Base-by-base conservation (phyloP, 2,329 filamentous ascomycete species). In the Hypoxylon sp. region DNA sequence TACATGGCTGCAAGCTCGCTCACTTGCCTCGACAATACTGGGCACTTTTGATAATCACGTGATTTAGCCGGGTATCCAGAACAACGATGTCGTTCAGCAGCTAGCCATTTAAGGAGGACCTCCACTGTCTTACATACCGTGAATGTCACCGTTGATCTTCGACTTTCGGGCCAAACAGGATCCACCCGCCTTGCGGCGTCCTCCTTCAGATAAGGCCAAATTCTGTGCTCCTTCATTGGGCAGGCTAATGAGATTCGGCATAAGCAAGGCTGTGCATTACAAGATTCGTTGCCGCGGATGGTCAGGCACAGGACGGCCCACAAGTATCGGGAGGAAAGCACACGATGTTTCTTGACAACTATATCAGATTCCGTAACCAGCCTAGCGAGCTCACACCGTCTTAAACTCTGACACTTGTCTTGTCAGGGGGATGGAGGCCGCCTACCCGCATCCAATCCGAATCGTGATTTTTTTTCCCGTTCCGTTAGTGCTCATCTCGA, bases 261-360 rank as follows among this genome's bases (percentile, higher is more conserved):
- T 53, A 20, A 54, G 48, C 50, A 45, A 66, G 55, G 66, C 66
- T 68, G 57, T 66, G 52, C 14, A 55, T 58, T 62, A 50, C 33
- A 20, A 64, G 49, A 56, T 64, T 65, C 42, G 54, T 33, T 54
- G 49, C 46, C 55, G 51, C 55, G 24, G 22, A 51, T 62, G 16
- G 38, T 54, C 36, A 28, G 40, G 30, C 36, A 49, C 48, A 45
- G 30, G 22, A 45, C 12, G 65, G 40, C 33, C 57, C 53, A 67
- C 57, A 60, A 38, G 30, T 24, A 42, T 62, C 50, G 58, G 64
- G 45, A 51, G 50, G 53, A 58, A 56, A 62, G 38, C 48, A 24
- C 57, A 69, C 61, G 53, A 64, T 62, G 32, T 48, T 55, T 20
- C 32, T 44, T 55, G 16, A 51, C 48, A 26, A 58, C 52, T 59